Conservation (phyloP, 148 eudicot genomes). For the Vaccinium vitisidaea region DNA sequence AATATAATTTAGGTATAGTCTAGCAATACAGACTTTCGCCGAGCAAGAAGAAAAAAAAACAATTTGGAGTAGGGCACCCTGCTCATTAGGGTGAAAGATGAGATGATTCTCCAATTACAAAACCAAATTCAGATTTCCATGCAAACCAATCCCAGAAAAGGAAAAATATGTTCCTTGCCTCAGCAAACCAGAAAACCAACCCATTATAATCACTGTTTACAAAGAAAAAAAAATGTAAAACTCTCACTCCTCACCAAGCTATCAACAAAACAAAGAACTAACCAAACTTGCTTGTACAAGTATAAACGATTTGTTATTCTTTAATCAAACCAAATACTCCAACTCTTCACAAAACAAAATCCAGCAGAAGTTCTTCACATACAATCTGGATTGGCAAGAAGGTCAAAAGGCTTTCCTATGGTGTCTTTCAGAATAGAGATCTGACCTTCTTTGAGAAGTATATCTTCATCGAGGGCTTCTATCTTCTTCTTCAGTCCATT, state of each 20-base stretch:
- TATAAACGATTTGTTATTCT: constrained; percentile 11
- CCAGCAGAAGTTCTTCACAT: constrained; percentile 17
- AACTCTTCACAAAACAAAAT: not conserved
- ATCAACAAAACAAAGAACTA: not conserved
- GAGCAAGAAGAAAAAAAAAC: no score
- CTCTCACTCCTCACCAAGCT: not conserved
- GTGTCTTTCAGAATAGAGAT: constrained; percentile 71
- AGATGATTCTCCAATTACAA: not conserved
- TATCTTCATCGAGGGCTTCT: constrained; percentile 76
- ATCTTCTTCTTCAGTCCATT: constrained; percentile 67
- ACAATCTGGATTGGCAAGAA: constrained; percentile 54
- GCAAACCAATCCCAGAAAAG: not conserved
- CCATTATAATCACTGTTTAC: not conserved
- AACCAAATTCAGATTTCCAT: not conserved
- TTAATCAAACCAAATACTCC: not conserved
- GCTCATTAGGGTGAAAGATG: not conserved
- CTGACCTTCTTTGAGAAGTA: constrained; percentile 89
- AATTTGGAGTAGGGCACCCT: not conserved
- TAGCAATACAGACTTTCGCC: no score
- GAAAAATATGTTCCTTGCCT: constrained; percentile 1
- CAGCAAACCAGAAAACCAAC: constrained; percentile 6
- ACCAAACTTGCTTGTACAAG: not conserved
- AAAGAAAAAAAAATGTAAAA: not conserved
- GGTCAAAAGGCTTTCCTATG: constrained; percentile 72
- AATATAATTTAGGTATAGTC: no score